Conservation (phyloP, 768 basidiomycete species). For the Lyophyllum semitale region DNA sequence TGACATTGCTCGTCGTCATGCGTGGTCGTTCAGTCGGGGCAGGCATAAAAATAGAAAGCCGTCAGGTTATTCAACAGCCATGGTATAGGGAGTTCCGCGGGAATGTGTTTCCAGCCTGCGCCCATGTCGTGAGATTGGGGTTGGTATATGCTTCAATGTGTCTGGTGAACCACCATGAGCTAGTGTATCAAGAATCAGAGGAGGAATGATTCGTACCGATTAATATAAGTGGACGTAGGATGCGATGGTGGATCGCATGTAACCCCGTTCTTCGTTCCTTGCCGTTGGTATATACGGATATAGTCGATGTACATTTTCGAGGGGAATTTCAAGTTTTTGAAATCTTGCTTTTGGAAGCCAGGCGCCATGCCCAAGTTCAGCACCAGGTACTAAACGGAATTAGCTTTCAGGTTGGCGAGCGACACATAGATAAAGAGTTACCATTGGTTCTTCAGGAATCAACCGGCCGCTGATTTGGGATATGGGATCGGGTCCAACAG, state of each 20-base stretch:
- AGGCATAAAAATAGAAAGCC: background rate
- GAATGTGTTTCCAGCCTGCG: constrained; percentile 69
- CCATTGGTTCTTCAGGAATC: constrained; percentile 94
- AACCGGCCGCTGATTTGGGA: constrained; percentile 65
- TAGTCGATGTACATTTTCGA: constrained; percentile 86
- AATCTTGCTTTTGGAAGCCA: constrained; percentile 76
- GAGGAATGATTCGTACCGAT: constrained; percentile 40
- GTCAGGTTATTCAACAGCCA: constrained; percentile 34
- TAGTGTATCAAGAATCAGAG: background rate
- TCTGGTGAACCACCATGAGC: constrained; percentile 22
- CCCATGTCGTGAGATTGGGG: constrained; percentile 87
- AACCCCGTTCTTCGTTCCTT: constrained; percentile 65
- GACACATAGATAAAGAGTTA: constrained; percentile 34
- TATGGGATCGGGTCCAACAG: constrained; percentile 66
- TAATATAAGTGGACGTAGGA: constrained; percentile 84
- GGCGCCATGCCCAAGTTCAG: constrained; percentile 84
- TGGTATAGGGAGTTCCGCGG: constrained; percentile 63
- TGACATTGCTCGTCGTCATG: constrained; percentile 9
- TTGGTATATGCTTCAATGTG: constrained; percentile 65
- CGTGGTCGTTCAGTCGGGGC: constrained; percentile 5
- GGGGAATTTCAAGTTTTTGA: constrained; percentile 73
- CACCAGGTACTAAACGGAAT: constrained; percentile 64
- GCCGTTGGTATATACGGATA: constrained; percentile 82
- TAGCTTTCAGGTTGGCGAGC: constrained; percentile 3
- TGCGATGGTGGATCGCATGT: constrained; percentile 78